Evolutionary conservation across 2,329 filamentous ascomycete genomes (phyloP), one percentile per base, ranked within the genome.

Genomic region (Calonectria honghensis): DNA sequence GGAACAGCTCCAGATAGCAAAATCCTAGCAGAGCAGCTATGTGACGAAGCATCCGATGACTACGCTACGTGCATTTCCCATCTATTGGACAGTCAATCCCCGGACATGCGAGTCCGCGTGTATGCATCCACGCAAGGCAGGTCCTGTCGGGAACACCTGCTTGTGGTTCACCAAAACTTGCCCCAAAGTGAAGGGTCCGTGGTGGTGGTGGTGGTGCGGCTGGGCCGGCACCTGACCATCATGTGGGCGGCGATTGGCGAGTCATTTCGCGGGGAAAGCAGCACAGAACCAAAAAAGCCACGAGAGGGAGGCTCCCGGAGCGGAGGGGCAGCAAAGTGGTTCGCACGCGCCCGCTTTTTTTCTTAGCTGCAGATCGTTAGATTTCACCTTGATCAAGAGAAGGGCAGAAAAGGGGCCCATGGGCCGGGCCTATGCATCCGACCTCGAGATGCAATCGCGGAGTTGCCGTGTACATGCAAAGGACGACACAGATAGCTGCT

Each of bases 181-280:
- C 54, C 54, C 14, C 24, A 35, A 41, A 45, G 51, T 24, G 45
- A 48, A 48, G 35, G 59, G 27, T 48, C 39, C 73, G 50, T 70
- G 65, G 71, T 70, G 69, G 69, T 78, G 71, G 10, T 35, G 32
- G 32, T 35, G 69, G 69, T 78, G 73, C 68, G 71, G 73, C 73
- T 75, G 63, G 61, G n/a, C 59, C 72, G 59, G 72, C 75, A 75
- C 73, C 77, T 80, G 78, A 80, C 78, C 75, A 79, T 77, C 73
- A 61, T 24, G 63, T 32, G 63, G 57, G 41, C 10, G 66, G 35
- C 72, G 73, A 80, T 80, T 80, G 79, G 78, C 66, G 76, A 78
- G 59, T 61, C 64, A 68, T 63, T 72, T 73, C 59, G 68, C 65
- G 71, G 76, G 72, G 76, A 57, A 59, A 27, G 18, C 57, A 61